Evolutionary conservation across 805 yeast genomes (phyloP).

Genomic region (Hanseniaspora nectarophila): DNA sequence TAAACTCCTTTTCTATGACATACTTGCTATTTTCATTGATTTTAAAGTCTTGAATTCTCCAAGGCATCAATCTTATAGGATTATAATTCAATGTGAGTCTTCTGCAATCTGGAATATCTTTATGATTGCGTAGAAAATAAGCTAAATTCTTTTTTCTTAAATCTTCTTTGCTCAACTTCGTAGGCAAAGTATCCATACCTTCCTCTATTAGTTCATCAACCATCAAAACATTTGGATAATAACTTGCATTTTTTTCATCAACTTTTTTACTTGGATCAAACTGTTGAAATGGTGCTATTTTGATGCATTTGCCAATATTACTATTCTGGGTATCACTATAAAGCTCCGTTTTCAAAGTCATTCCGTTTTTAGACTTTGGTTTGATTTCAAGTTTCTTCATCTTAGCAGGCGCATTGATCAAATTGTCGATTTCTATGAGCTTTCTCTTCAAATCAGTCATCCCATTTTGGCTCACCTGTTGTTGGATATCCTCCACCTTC

Average conservation of each 20-base stretch:
- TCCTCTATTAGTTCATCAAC: neutral
- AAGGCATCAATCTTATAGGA: constrained; percentile 12
- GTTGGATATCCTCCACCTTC: neutral
- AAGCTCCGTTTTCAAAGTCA: neutral
- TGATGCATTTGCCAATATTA: neutral
- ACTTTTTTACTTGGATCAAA: neutral
- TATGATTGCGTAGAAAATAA: neutral
- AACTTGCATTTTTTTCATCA: neutral
- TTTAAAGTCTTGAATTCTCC: constrained; percentile 14
- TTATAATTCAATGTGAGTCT: constrained; percentile 2
- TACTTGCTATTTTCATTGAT: constrained; percentile 7
- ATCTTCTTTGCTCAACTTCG: neutral
- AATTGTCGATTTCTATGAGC: neutral
- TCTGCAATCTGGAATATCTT: neutral
- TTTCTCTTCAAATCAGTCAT: neutral
- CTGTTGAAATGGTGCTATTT: neutral
- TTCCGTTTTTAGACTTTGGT: neutral
- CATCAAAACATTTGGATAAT: neutral
- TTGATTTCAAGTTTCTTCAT: neutral
- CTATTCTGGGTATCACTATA: neutral
- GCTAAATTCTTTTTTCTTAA: neutral
- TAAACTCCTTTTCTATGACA: neutral
- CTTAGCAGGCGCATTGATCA: neutral
- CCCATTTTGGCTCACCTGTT: neutral
- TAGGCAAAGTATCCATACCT: neutral